Percentiles rank a stretch among this genome's conserved stretches.
Conservation (phyloP, 1,139 yeast genomes). For the Hemisphaericaspora subhashii region DNA sequence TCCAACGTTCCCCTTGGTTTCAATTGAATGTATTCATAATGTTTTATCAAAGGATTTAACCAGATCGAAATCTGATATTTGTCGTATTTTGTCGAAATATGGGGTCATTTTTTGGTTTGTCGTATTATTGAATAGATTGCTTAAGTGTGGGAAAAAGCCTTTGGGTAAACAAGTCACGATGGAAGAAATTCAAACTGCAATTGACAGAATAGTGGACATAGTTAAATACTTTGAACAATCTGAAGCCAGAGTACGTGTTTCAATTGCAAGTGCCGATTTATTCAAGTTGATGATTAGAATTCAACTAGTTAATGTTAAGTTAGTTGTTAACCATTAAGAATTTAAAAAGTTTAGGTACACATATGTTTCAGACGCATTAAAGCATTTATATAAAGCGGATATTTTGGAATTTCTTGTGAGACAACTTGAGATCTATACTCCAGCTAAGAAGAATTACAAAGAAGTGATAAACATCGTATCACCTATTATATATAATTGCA, state of each 20-base stretch:
- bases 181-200: slow-evolving; percentile 28
- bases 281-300: slow-evolving; percentile 46
- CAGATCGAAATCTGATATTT: slow-evolving; percentile 51
- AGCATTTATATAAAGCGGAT: slow-evolving; percentile 39
- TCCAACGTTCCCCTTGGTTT: slow-evolving; percentile 47
- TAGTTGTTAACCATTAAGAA: too few relatives aligned
- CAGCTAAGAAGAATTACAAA: slow-evolving; percentile 31
- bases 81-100: slow-evolving; percentile 52
- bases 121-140: slow-evolving; percentile 38
- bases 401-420: slow-evolving; percentile 41
- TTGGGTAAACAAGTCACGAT: slow-evolving; percentile 15
- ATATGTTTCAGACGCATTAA: slow-evolving; percentile 35
- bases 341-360: too few relatives aligned
- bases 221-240: slow-evolving; percentile 44
- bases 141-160: slow-evolving; percentile 10
- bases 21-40: slow-evolving; percentile 47
- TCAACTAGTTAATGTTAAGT: too few relatives aligned
- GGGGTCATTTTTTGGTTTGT: slow-evolving; percentile 53
- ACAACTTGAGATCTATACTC: slow-evolving; percentile 29
- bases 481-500: slow-evolving; percentile 53
- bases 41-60: slow-evolving; percentile 46
- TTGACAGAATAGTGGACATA: slow-evolving; percentile 39
- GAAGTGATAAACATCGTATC: slow-evolving; percentile 45
- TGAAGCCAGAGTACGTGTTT: slow-evolving; percentile 42
- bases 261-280: slow-evolving; percentile 43